Base-by-base conservation (phyloP, 83 land plant genomes). In the Picea abies region DNA sequence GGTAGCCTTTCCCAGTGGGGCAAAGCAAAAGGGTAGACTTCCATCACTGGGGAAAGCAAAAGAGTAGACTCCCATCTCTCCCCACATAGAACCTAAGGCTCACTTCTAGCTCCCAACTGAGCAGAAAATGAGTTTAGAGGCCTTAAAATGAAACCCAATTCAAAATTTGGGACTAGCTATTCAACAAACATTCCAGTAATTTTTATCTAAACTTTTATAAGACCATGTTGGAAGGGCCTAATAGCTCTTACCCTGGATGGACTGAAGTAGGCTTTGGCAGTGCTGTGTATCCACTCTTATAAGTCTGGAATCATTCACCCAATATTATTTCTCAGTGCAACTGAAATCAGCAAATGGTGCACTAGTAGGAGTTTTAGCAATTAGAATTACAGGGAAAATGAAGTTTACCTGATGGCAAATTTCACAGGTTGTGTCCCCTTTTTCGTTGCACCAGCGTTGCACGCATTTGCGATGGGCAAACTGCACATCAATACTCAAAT, bases 361-460 rank as follows among this genome's bases (percentile, higher is more conserved):
- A 64, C 56, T 11, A 23, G 66, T 6, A 22, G 10, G 3, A 22
- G 66, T 9, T 64, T 64, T 64, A 9, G 66, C 23, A 19, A 1
- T 64, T 64, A 20, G 2, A 64, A 64, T 64, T 11, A 10, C 0
- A 12, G 56, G 12, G 26, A 64, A 64, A 20, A 2, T 64, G 22
- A 19, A 64, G 8, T 64, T 1, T 62, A 89, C 92, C 92, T 90
- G 92, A 35, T 84, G 76, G 85, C 92, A 90, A 60, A 90, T 90
- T 83, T 90, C 92, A 81, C 92, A 90, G 32, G 85, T 90, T 39
- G 83, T 88, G 52, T 88, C 85, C 16, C 90, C 90, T 63, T 90
- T 90, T 70, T 90, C 89, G 41, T 88, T 88, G 88, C 92, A 90
- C 92, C 92, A 90, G 77, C 83, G 86, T 80, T 90, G 92, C 47